These are phyloP conservation scores for Podaxis mareebaensis DNA, from an alignment of 768 basidiomycete species.

Conservation along the genomic window DNA sequence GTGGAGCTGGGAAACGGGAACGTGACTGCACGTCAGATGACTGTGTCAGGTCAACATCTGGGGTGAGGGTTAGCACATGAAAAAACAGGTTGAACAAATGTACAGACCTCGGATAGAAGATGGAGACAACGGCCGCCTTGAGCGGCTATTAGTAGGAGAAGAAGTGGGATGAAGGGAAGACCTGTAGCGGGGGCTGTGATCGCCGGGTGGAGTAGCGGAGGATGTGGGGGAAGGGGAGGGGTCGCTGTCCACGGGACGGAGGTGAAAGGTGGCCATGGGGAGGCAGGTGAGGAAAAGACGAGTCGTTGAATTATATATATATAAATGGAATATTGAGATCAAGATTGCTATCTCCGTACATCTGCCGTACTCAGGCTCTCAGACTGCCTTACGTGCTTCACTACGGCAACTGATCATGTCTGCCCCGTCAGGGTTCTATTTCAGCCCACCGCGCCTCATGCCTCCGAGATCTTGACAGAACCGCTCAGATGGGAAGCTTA, in stretches of 20 bases:
- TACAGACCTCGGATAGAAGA: constrained; percentile 58
- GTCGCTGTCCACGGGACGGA: constrained; percentile 54
- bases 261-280: constrained; percentile 43
- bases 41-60: constrained; percentile 68
- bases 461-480: constrained; percentile 35
- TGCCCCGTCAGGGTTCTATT: constrained; percentile 26
- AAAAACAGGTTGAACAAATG: background rate
- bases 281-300: constrained; percentile 20
- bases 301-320: constrained; percentile 1
- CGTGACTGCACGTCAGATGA: constrained; percentile 48
- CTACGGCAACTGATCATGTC: constrained; percentile 25
- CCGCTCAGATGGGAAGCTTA: constrained; percentile 36
- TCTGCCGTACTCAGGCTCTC: constrained; percentile 17
- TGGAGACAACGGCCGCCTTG: constrained; percentile 63
- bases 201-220: constrained; percentile 42
- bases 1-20: constrained; percentile 67
- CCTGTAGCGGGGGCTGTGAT: constrained; percentile 40
- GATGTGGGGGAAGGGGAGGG: constrained; percentile 57
- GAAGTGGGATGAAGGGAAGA: constrained; percentile 28
- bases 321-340: constrained; percentile 6
- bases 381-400: constrained; percentile 21
- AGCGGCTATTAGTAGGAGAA: constrained; percentile 32
- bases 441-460: constrained; percentile 23
- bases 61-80: constrained; percentile 3
- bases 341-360: constrained; percentile 18